Conservation (phyloP, 148 eudicot species). For the Nyssa sinensis region DNA sequence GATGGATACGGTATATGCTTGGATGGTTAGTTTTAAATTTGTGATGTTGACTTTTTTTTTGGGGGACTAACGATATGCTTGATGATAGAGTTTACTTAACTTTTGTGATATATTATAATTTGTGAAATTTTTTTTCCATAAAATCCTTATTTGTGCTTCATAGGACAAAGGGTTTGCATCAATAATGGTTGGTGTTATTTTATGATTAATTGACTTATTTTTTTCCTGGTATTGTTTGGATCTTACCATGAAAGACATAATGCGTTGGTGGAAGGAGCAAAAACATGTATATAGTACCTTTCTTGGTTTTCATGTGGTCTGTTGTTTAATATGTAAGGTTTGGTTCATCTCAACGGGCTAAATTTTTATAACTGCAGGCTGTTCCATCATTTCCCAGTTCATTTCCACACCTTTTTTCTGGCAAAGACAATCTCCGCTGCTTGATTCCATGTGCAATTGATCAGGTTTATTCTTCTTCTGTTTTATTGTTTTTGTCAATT, state of each 20-base stretch:
- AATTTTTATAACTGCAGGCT: constrained; percentile 54
- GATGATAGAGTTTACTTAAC: no score
- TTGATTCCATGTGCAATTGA: constrained; percentile 98
- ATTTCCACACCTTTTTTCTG: constrained; percentile 85
- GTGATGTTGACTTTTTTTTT: no score
- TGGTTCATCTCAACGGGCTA: background rate
- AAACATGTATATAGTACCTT: background rate
- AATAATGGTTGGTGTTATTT: background rate
- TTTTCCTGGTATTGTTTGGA: background rate
- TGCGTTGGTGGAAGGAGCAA: background rate
- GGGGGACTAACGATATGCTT: no score
- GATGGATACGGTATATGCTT: no score
- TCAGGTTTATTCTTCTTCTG: constrained; percentile 56
- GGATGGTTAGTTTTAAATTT: no score
- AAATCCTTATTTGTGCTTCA: no score
- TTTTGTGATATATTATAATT: no score
- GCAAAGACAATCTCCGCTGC: constrained; percentile 74
- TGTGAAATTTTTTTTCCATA: no score
- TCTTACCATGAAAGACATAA: background rate
- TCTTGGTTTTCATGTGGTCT: background rate
- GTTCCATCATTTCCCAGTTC: constrained; percentile 96
- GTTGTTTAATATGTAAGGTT: background rate
- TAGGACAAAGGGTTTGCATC: background rate
- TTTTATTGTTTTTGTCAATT: background rate
- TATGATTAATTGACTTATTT: background rate